Conservation (phyloP, 139 green algal species). For the Edaphochlamys debaryana region DNA sequence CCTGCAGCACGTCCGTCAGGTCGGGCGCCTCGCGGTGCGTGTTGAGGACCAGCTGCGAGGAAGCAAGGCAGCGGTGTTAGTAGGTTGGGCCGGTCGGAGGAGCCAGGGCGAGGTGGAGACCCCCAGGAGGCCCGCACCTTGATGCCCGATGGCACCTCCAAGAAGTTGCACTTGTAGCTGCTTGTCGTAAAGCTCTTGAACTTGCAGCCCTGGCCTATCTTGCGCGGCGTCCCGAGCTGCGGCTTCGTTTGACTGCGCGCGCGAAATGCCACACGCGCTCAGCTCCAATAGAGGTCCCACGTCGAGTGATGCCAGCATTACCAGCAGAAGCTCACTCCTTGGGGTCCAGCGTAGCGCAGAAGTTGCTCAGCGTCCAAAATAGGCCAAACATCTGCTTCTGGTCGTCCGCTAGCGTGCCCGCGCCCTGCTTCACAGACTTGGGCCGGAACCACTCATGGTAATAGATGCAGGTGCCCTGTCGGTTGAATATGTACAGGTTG, state of each 20-base stretch:
- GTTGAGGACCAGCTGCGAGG: conserved; percentile 83
- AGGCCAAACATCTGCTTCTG: conserved; percentile 97
- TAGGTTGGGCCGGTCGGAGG: too few relatives aligned
- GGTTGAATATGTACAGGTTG: conserved; percentile 89
- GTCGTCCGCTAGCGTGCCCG: conserved; percentile 80
- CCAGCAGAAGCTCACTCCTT: conserved; percentile 65
- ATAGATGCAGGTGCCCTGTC: conserved; percentile 85
- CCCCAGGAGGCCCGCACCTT: conserved; percentile 75
- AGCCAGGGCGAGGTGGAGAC: not conserved
- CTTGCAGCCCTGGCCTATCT: conserved; percentile 80
- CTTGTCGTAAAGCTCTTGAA: conserved; percentile 88
- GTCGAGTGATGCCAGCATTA: too few relatives aligned
- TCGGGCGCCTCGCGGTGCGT: conserved; percentile 76
- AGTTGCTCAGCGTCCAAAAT: conserved; percentile 90
- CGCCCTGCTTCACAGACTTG: conserved; percentile 79
- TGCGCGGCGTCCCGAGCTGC: conserved; percentile 77
- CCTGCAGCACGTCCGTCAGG: conserved; percentile 76
- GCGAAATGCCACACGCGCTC: not conserved
- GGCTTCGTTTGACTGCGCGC: conserved; percentile 66
- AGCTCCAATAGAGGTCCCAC: not conserved
- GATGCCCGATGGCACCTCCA: conserved; percentile 90
- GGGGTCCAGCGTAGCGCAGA: conserved; percentile 87
- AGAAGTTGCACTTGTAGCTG: conserved; percentile 94
- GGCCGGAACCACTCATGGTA: conserved; percentile 91
- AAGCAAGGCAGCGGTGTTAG: too few relatives aligned